A percentile compares a stretch with the other conserved stretches of the same genome.
Conservation (phyloP, 352 stramenopile genomes). For the Phytopythium mirpurense region DNA sequence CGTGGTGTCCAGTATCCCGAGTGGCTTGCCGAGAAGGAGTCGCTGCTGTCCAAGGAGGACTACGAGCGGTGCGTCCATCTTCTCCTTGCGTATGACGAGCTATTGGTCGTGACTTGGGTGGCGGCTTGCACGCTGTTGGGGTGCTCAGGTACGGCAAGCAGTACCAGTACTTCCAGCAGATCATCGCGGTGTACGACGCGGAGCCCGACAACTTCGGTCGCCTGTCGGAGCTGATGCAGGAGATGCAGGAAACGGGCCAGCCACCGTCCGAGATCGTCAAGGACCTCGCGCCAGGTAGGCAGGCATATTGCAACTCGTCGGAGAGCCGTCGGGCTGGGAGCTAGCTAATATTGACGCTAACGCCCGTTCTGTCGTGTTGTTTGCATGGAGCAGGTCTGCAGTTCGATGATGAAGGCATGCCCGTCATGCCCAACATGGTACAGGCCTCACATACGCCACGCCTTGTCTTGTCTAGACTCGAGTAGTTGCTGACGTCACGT, state of each 20-base stretch:
- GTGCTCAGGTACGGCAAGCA: constrained; percentile 89
- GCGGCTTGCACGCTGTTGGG: background rate
- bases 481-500: background rate
- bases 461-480: background rate
- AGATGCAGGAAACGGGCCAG: constrained; percentile 92
- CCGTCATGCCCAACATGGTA: constrained; percentile 94
- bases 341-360: too few species aligned
- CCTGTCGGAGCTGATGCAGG: constrained; percentile 97
- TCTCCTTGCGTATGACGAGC: too few species aligned
- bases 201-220: constrained; percentile 95
- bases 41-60: constrained; percentile 86
- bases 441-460: background rate
- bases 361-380: too few species aligned
- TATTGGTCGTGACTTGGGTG: background rate
- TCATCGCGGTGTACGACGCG: constrained; percentile 96
- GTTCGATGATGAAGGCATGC: constrained; percentile 96
- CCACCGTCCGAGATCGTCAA: constrained; percentile 97
- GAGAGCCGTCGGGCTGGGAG: too few species aligned
- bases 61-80: constrained; percentile 63
- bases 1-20: constrained; percentile 85
- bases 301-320: too few species aligned
- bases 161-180: constrained; percentile 97
- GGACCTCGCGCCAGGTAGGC: constrained; percentile 94
- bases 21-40: constrained; percentile 94
- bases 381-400: too few species aligned